phyloP scores from a whole-genome alignment of 805 yeast genomes.

The Lipomyces orientalis region DNA sequence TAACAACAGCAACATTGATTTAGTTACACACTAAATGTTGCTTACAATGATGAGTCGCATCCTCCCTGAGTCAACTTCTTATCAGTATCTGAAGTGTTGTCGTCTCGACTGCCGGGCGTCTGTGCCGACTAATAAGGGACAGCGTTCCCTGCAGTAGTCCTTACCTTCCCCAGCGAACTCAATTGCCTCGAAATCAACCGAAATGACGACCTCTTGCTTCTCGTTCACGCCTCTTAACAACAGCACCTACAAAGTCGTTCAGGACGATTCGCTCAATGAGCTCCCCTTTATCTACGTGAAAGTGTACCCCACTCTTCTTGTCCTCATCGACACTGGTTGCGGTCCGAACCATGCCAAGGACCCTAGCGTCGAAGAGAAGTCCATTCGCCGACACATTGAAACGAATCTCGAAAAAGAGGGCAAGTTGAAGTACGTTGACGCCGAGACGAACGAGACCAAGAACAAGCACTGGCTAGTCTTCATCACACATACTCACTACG shows the following conservation, averaged over 20 bases:
- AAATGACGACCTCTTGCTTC: constrained; percentile 29
- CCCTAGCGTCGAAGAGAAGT: constrained; percentile 32
- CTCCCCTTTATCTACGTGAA: constrained; percentile 37
- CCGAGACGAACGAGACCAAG: constrained; percentile 16
- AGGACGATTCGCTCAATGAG: constrained; percentile 34
- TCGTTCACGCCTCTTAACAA: constrained; percentile 26
- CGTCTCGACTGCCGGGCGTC: not conserved
- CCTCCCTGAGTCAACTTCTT: not conserved
- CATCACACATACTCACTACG: constrained; percentile 38
- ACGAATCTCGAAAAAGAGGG: constrained; percentile 23
- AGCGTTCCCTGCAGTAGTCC: too few relatives aligned
- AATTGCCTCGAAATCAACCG: not conserved
- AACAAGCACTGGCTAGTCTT: constrained; percentile 37
- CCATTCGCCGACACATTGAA: constrained; percentile 32
- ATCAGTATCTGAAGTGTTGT: not conserved
- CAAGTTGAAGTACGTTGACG: constrained; percentile 23
- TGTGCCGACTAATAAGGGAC: too few relatives aligned
- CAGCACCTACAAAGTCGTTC: constrained; percentile 36
- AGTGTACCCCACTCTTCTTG: constrained; percentile 33
- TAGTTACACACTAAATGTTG: not conserved
- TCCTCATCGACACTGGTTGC: constrained; percentile 37
- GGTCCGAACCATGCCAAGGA: constrained; percentile 35
- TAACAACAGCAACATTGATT: not conserved
- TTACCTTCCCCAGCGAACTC: not conserved
- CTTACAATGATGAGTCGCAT: not conserved